Conservation (phyloP, 2,329 filamentous ascomycete genomes). For the Fusarium sp. region DNA sequence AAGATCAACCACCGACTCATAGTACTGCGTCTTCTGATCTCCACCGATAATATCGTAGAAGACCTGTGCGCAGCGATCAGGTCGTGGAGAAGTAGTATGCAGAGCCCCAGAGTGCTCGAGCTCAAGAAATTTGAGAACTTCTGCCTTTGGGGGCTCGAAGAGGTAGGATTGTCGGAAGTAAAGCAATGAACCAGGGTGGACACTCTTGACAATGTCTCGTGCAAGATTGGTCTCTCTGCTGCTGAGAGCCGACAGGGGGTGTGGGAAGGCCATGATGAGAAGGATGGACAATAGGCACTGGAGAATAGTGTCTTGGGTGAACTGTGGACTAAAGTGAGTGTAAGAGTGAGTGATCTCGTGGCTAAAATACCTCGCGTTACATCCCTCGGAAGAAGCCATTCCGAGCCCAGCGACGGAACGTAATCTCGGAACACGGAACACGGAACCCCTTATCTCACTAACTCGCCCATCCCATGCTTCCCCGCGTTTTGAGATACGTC, state of each 20-base stretch:
- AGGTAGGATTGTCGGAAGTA: slow-evolving; percentile 66
- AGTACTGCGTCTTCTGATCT: slow-evolving; percentile 45
- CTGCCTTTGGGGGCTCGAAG: slow-evolving; percentile 63
- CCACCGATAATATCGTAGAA: slow-evolving; percentile 56
- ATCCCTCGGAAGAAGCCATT: not conserved
- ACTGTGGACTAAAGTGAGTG: not conserved
- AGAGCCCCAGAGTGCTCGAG: slow-evolving; percentile 55
- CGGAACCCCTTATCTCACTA: slow-evolving; percentile 12
- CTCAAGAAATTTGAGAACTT: slow-evolving; percentile 62
- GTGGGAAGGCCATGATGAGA: slow-evolving; percentile 24
- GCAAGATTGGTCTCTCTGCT: slow-evolving; percentile 53
- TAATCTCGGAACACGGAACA: slow-evolving; percentile 22
- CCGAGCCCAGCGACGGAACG: slow-evolving; percentile 8
- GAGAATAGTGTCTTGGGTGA: not conserved
- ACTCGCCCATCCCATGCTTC: not conserved
- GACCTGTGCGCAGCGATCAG: slow-evolving; percentile 58
- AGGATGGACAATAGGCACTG: not conserved
- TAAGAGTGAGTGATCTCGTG: not conserved
- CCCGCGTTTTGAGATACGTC: slow-evolving; percentile 26
- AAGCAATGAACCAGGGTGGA: slow-evolving; percentile 49
- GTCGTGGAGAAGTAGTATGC: slow-evolving; percentile 47
- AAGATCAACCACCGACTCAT: slow-evolving; percentile 56
- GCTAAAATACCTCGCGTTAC: slow-evolving; percentile 12
- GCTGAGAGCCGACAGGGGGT: slow-evolving; percentile 52
- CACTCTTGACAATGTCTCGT: slow-evolving; percentile 51